phyloP scores from a whole-genome alignment of 148 eudicot species.

The Camellia japonica region DNA sequence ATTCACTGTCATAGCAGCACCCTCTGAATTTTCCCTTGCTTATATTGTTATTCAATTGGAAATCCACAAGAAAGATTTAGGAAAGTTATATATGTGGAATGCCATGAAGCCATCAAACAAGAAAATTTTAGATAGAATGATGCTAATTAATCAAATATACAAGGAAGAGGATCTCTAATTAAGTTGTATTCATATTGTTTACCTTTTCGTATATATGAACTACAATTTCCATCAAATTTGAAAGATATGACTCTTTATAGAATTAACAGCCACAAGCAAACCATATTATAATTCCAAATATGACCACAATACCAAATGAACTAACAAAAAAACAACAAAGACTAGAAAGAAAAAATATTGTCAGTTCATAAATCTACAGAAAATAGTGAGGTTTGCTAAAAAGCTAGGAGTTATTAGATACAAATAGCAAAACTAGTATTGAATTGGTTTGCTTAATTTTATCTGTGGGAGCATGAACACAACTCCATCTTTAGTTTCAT shows the following conservation, averaged over 20 bases:
- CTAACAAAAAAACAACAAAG: background rate
- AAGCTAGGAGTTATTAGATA: background rate
- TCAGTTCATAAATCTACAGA: background rate
- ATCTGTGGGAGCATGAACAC: background rate
- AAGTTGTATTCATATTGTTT: background rate
- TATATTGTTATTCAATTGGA: background rate
- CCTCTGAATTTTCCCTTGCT: slow-evolving; percentile 27
- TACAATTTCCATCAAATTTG: background rate
- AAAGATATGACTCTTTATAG: background rate
- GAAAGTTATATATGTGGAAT: background rate
- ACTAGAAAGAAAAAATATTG: background rate
- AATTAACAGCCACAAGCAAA: background rate
- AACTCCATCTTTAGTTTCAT: background rate
- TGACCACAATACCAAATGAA: background rate
- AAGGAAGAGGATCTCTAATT: background rate
- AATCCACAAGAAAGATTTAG: slow-evolving; percentile 1
- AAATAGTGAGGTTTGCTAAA: background rate
- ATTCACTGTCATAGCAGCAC: slow-evolving; percentile 10
- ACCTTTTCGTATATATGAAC: background rate
- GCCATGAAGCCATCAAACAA: background rate
- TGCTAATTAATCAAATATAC: background rate
- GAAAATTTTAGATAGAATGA: background rate
- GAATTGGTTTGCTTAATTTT: background rate
- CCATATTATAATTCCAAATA: background rate
- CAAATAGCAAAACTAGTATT: background rate